Conservation (phyloP, 2,329 filamentous ascomycete genomes). For the Colletotrichum graminicola region DNA sequence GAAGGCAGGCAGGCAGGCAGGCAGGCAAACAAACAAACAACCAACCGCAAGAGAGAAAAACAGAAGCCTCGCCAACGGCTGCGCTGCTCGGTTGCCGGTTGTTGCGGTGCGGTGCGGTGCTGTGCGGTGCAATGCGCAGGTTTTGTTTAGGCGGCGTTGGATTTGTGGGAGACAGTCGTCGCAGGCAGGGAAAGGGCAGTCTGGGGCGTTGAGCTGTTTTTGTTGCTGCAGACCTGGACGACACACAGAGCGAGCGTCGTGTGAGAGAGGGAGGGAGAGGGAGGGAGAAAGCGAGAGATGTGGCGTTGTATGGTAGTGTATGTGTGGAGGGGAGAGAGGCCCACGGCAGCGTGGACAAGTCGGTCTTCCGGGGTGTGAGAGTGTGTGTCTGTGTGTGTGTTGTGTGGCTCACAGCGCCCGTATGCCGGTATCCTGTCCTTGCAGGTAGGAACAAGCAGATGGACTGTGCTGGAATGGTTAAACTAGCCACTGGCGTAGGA, state of each 20-base stretch:
- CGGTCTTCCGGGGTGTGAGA: not conserved
- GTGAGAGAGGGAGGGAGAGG: not conserved
- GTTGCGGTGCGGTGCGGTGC: constrained; percentile 7
- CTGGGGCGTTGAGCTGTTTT: constrained; percentile 38
- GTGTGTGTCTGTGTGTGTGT: no score
- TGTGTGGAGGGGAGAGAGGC: no score
- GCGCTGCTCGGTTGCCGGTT: constrained; percentile 18
- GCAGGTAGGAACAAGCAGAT: not conserved
- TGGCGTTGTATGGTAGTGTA: no score
- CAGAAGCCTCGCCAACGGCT: constrained; percentile 17
- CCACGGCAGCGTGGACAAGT: not conserved
- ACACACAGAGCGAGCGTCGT: not conserved
- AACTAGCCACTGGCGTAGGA: constrained; percentile 12
- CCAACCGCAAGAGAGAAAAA: constrained; percentile 5
- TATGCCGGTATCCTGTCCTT: constrained; percentile 2
- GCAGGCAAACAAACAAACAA: not conserved
- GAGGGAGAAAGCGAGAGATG: no score
- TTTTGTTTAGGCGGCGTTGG: constrained; percentile 30
- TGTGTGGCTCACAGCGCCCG: constrained; percentile 7
- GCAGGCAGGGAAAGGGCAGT: constrained; percentile 31
- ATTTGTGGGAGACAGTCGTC: constrained; percentile 33
- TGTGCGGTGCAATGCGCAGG: constrained; percentile 26
- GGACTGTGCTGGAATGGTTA: constrained; percentile 11
- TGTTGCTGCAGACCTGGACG: constrained; percentile 29
- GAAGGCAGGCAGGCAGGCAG: not conserved